Evolutionary conservation across 345 rosid species (phyloP).

Genomic region (Acer campestre): DNA sequence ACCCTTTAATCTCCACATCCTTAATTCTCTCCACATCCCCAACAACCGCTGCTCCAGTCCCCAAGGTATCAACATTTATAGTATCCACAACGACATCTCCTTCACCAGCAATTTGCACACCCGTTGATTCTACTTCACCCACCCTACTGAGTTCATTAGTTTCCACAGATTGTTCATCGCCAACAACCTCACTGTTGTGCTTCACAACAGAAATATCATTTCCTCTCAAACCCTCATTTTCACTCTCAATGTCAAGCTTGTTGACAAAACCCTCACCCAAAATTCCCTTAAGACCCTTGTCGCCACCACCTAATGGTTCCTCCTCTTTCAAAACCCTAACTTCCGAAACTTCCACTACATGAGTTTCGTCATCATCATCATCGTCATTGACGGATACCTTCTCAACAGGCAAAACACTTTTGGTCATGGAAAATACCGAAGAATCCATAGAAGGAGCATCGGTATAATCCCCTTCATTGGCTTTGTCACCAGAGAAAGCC

Average conservation of each 20-base stretch:
- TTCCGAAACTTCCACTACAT: conserved; percentile 19
- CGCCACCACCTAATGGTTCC: conserved; percentile 18
- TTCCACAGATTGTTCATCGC: conserved; percentile 13
- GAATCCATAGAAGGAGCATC: conserved; percentile 25
- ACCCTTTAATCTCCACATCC: conserved; percentile 31
- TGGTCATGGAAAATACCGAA: conserved; percentile 27
- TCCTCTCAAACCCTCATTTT: conserved; percentile 8
- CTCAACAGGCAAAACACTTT: conserved; percentile 28
- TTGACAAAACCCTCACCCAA: conserved; percentile 21
- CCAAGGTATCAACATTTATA: conserved; percentile 26
- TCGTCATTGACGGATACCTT: conserved; percentile 12
- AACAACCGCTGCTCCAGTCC: conserved; percentile 35
- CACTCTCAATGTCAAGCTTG: conserved; percentile 31
- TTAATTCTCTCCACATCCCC: conserved; percentile 37
- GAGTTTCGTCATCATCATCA: conserved; percentile 28
- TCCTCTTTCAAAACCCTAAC: conserved; percentile 32
- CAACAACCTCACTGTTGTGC: conserved; percentile 21
- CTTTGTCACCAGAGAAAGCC: conserved; percentile 22
- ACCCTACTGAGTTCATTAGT: conserved; percentile 12
- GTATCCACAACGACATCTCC: conserved; percentile 43
- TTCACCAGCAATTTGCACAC: conserved; percentile 29
- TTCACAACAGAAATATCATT: conserved; percentile 16
- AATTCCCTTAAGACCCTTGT: conserved; percentile 24
- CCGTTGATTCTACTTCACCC: conserved; percentile 34
- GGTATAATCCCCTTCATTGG: conserved; percentile 8